Percentiles rank a stretch among this genome's conserved stretches.
Conservation (phyloP, 371 early-diverging fungal species). For the Apophysomyces trapeziformis region DNA sequence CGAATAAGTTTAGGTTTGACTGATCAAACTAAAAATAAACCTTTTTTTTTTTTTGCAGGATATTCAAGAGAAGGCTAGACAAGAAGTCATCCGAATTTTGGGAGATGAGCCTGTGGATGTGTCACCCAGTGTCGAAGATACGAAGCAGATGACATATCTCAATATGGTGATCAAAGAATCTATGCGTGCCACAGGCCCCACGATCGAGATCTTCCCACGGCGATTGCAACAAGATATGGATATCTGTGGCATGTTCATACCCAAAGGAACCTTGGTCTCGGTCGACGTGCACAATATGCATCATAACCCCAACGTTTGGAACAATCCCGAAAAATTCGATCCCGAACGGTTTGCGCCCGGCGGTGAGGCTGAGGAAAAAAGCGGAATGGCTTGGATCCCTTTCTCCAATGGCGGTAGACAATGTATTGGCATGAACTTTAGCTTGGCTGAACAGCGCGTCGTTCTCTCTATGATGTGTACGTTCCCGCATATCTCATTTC, state of each 20-base stretch:
- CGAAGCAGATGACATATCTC: conserved; percentile 46
- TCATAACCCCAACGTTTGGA: conserved; percentile 14
- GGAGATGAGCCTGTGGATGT: conserved; percentile 44
- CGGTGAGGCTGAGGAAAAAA: conserved; percentile 17
- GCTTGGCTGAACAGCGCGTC: conserved; percentile 21
- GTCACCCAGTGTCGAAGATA: conserved; percentile 46
- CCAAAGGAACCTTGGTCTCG: conserved; percentile 16
- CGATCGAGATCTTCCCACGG: conserved; percentile 19
- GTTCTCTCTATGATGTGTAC: conserved; percentile 23
- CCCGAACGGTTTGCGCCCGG: conserved; percentile 19
- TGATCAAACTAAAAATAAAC: too few species aligned
- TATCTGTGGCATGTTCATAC: conserved; percentile 31
- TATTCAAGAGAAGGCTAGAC: conserved; percentile 47
- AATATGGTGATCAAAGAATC: conserved; percentile 42
- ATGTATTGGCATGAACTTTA: conserved; percentile 38
- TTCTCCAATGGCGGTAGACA: conserved; percentile 48
- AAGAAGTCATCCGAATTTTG: conserved; percentile 47
- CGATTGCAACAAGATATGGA: conserved; percentile 31
- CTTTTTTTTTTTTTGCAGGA: conserved; percentile 14
- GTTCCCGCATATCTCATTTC: too few species aligned
- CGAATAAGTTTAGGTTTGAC: too few species aligned
- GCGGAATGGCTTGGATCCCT: conserved; percentile 39
- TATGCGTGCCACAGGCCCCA: conserved; percentile 29
- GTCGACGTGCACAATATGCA: conserved; percentile 17
- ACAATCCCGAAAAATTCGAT: conserved; percentile 18